Conservation (phyloP, 139 green algal genomes). For the Chlamydomonas incerta region DNA sequence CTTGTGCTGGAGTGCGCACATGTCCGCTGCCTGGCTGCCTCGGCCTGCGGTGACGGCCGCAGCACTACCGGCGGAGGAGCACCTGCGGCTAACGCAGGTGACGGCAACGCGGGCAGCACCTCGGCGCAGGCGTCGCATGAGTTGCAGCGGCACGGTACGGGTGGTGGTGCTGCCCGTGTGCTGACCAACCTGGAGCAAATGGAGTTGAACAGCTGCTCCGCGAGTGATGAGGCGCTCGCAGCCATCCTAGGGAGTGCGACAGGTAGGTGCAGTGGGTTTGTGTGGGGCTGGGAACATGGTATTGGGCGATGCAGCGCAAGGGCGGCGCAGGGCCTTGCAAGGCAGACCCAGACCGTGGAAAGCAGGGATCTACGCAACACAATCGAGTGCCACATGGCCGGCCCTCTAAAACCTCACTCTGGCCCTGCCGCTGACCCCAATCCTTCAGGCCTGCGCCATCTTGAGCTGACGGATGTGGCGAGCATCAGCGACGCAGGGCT, state of each 20-base stretch:
- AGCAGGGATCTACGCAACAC: too few species aligned
- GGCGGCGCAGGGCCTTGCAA: too few species aligned
- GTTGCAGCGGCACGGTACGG: neutral
- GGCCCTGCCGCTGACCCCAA: too few species aligned
- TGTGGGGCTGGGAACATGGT: too few species aligned
- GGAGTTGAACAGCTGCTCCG: conserved; percentile 10
- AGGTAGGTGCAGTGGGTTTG: neutral
- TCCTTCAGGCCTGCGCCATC: neutral
- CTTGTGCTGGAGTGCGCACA: conserved; percentile 30
- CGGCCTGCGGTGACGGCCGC: too few species aligned
- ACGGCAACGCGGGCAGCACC: too few species aligned
- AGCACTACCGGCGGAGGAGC: too few species aligned
- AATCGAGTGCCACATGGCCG: too few species aligned
- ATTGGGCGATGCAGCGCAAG: neutral
- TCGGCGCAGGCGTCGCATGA: too few species aligned
- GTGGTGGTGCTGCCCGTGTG: neutral
- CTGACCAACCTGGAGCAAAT: conserved; percentile 19
- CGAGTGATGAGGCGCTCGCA: neutral
- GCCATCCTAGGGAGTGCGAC: neutral
- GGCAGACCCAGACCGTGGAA: too few species aligned
- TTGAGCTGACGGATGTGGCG: conserved; percentile 35
- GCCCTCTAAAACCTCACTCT: too few species aligned
- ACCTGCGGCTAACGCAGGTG: too few species aligned
- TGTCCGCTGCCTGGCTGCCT: neutral
- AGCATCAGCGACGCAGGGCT: conserved; percentile 1